Percentiles rank a stretch among this genome's conserved stretches.
phyloP scores from a whole-genome alignment of 768 basidiomycete genomes.

The Clitopilus hobsonii region DNA sequence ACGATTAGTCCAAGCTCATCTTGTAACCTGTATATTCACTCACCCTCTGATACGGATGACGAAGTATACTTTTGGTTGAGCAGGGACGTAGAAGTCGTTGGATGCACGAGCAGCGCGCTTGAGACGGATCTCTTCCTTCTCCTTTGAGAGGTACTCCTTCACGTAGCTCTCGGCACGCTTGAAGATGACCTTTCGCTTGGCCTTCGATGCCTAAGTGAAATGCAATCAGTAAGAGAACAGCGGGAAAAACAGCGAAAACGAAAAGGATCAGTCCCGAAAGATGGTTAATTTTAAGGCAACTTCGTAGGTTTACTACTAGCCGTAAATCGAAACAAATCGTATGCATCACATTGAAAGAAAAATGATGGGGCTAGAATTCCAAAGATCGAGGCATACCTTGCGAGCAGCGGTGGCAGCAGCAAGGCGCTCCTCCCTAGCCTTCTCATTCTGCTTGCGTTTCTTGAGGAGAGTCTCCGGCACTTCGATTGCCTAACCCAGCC shows the following conservation, averaged over 20 bases:
- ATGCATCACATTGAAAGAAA: conserved; percentile 67
- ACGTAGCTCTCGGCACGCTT: conserved; percentile 98
- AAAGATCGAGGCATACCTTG: conserved; percentile 57
- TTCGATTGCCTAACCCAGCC: conserved; percentile 67
- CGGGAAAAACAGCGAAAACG: not conserved
- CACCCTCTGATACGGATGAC: conserved; percentile 96
- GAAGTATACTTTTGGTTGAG: conserved; percentile 96
- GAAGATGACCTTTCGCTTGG: conserved; percentile 97
- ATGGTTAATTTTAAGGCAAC: conserved; percentile 86
- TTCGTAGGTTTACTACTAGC: conserved; percentile 72
- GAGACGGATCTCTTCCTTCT: conserved; percentile 94
- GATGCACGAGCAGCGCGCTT: conserved; percentile 88
- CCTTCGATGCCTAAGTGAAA: conserved; percentile 66
- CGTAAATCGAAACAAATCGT: conserved; percentile 64
- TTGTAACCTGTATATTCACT: conserved; percentile 24
- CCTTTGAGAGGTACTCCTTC: conserved; percentile 90
- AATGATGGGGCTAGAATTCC: conserved; percentile 5
- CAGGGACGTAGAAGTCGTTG: conserved; percentile 97
- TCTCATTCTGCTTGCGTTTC: conserved; percentile 98
- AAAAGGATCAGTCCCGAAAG: conserved; percentile 81
- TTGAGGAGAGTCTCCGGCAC: conserved; percentile 99
- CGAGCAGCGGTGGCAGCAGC: conserved; percentile 78
- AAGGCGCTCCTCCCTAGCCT: conserved; percentile 90
- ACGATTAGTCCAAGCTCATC: not conserved
- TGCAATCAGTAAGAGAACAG: not conserved